Evolutionary conservation across 2,329 filamentous ascomycete species (phyloP), one percentile per base, ranked within the genome.

Genomic region (Xylariaceae sp.): DNA sequence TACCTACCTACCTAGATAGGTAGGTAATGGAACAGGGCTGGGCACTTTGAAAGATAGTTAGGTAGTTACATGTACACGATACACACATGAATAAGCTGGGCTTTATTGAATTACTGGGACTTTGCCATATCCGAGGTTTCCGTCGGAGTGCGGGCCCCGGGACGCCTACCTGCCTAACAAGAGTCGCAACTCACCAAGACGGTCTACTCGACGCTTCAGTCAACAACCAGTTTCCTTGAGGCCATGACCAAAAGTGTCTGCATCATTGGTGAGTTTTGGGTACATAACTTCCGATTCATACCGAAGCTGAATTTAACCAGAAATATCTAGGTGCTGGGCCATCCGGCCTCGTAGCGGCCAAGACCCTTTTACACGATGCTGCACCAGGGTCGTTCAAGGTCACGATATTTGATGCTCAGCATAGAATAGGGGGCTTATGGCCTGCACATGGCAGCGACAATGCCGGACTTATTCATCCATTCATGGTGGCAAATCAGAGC

Each of bases 341-440:
- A 8, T 83, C 85, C 1, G 86, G 85, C 37, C 77, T 88, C 27
- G 82, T 85, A 12, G 83, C 84, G 7, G 85, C 85, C 62, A 94
- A 92, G 72, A 87, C 85, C 0, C 75, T 94, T 31, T 76, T 90
- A 58, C 76, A 84, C 70, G 76, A 83, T 65, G 74, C 74, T 34
- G 74, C 80, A 0, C 68, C 71, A 2, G 76, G 71, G 8, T 73
- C 75, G 4, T 91, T 89, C 71, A 73, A 76, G 4, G 85, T 92
- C 47, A 86, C 81, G 2, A 69, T 95, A 29, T 88, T 87, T 64
- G 89, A 95, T 47, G 73, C 78, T 12, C 79, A 84, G 46, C 65
- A 76, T 35, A 77, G 80, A 40, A 77, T 92, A 12, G 89, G 89
- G 8, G 89, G 89, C 0, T 79, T 94, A n/a, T 95, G 89, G 89